Base-by-base conservation (phyloP, 345 rosid genomes). In the Tarenaya hassleriana region DNA sequence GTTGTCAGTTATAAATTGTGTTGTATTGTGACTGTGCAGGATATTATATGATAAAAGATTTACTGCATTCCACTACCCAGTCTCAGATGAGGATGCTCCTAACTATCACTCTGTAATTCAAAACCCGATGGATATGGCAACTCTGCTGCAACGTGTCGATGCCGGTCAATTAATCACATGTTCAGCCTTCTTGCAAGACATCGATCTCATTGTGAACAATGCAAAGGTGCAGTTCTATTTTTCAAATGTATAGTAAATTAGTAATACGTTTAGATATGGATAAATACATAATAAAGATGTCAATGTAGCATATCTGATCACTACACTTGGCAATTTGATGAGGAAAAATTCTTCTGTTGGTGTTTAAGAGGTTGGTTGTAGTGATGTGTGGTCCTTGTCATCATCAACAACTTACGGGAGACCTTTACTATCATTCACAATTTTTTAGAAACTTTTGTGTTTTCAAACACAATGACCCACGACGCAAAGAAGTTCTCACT, bases 11-110 rank as follows among this genome's bases (percentile, higher is more conserved):
- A 4, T 50, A 50, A 64, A 46, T 35, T 35, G 27, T 50, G 41
- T 16, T 19, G 45, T 57, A 46, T 47, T 43, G 29, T 38, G 52
- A 24, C 21, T 52, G 7, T 53, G 64, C 86, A 92, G 98, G 79
- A 67, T 88, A 47, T 71, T 92, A 24, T 92, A 81, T 41, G 97
- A 92, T 70, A 88, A 86, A 68, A 70, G 95, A 61, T 92, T 92
- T 65, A 83, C 70, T 53, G 98, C 76, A 60, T 94, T 94, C 63
- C 99, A 86, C 68, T 94, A 73, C 61, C 97, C 97, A 34, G 99
- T 94, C 57, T 55, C 76, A 7, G 97, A 94, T 43, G 99, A 94
- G 68, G 99, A 88, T 73, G 97, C 95, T 63, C 99, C 97, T 60
- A 86, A 83, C 58, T 94, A 94, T 66, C 82, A 83, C 47, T 48